These are phyloP conservation scores for Clarireedia sp. DNA, from an alignment of 2,329 filamentous ascomycete species.

Conservation along the genomic window DNA sequence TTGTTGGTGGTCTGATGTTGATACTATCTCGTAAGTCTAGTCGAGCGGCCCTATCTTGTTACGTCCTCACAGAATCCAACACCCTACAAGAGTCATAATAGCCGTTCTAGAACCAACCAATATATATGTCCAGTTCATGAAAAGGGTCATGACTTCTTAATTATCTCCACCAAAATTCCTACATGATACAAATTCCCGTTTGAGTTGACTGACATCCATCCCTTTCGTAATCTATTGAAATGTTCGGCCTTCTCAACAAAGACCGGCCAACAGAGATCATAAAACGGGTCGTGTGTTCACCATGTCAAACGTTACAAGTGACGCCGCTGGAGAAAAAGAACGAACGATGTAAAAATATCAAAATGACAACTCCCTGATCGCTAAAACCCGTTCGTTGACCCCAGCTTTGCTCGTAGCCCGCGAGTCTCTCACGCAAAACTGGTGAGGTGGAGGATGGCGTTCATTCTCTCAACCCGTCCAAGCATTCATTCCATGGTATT, in stretches of 20 bases:
- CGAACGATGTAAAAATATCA: slow-evolving; percentile 28
- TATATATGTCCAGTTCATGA: background rate
- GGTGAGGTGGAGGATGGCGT: slow-evolving; percentile 22
- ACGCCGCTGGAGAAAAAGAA: slow-evolving; percentile 24
- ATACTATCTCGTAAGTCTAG: too few species aligned
- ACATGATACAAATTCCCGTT: slow-evolving; percentile 25
- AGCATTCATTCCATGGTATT: slow-evolving; percentile 16
- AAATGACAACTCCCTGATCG: slow-evolving; percentile 30
- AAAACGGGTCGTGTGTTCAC: background rate
- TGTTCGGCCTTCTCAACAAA: background rate
- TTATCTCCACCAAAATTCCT: slow-evolving; percentile 25
- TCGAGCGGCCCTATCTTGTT: too few species aligned
- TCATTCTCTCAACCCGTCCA: slow-evolving; percentile 5
- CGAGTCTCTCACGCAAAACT: slow-evolving; percentile 31
- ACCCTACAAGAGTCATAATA: too few species aligned
- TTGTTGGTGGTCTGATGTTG: too few species aligned
- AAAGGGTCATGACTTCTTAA: slow-evolving; percentile 22
- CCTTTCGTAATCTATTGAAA: slow-evolving; percentile 4
- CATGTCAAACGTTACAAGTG: slow-evolving; percentile 17
- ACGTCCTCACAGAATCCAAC: too few species aligned
- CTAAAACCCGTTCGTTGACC: slow-evolving; percentile 24
- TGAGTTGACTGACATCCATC: background rate
- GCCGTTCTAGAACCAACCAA: background rate
- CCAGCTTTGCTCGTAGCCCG: slow-evolving; percentile 29
- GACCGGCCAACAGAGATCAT: slow-evolving; percentile 2